phyloP scores from a whole-genome alignment of 2,329 filamentous ascomycete genomes.

The Aspergillus uvarum region DNA sequence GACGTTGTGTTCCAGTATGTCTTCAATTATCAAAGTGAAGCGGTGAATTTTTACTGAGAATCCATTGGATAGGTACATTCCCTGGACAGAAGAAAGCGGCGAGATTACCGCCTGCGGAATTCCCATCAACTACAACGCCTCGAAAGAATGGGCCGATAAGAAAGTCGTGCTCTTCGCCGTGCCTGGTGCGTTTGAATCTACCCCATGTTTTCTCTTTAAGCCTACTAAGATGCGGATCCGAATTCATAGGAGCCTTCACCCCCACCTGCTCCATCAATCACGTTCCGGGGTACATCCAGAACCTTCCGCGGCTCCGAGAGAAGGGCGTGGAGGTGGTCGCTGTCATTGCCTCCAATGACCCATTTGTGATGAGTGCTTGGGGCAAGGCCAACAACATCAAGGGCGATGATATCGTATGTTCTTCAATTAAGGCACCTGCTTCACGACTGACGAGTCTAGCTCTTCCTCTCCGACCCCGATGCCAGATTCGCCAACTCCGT shows the following conservation, averaged over 20 bases:
- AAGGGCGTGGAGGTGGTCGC: conserved; percentile 81
- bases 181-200: conserved; percentile 51
- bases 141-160: conserved; percentile 70
- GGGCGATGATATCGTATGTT: conserved; percentile 63
- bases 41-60: not conserved
- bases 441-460: conserved; percentile 36
- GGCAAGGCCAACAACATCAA: conserved; percentile 79
- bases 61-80: conserved; percentile 62
- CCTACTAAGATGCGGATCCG: not conserved
- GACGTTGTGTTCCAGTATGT: conserved; percentile 72
- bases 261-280: conserved; percentile 79
- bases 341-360: conserved; percentile 77
- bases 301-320: conserved; percentile 65
- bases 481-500: conserved; percentile 71
- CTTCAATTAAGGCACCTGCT: not conserved
- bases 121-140: conserved; percentile 75
- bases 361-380: conserved; percentile 84
- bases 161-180: conserved; percentile 72
- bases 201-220: not conserved
- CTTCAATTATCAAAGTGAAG: not conserved
- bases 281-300: conserved; percentile 73
- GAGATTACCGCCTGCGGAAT: conserved; percentile 75
- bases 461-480: conserved; percentile 73
- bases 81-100: conserved; percentile 68
- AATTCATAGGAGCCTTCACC: conserved; percentile 67